Evolutionary conservation across 139 green algal species (phyloP).

Genomic region (Ettlia oleoabundans): DNA sequence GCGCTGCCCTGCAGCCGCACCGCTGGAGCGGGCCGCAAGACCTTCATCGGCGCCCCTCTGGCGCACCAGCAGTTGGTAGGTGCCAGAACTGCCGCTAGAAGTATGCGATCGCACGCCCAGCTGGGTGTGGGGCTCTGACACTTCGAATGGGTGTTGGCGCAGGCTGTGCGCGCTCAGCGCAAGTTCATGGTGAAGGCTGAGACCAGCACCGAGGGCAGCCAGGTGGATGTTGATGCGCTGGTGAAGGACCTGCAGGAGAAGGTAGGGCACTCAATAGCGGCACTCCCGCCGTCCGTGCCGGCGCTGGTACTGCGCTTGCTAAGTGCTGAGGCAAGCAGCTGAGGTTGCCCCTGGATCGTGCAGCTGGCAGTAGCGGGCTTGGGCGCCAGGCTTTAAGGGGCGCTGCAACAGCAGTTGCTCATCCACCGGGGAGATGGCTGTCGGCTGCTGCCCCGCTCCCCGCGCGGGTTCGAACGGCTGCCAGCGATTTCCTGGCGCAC

Average conservation of each 20-base stretch:
- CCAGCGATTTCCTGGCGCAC: too few species aligned
- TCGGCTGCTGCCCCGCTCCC: too few species aligned
- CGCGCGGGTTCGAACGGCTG: too few species aligned
- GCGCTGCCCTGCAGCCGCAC: slow-evolving; percentile 7
- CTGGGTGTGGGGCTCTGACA: background rate
- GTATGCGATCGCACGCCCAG: background rate
- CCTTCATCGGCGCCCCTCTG: slow-evolving; percentile 7
- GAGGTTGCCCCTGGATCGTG: too few species aligned
- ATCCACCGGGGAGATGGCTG: too few species aligned
- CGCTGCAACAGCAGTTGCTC: too few species aligned
- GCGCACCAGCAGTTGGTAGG: slow-evolving; percentile 18
- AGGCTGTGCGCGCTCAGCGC: slow-evolving; percentile 10
- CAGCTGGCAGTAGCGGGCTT: too few species aligned
- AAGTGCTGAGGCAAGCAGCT: too few species aligned
- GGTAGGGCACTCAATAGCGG: slow-evolving; percentile 52
- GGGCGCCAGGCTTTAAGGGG: too few species aligned
- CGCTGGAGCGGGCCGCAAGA: background rate
- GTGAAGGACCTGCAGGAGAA: slow-evolving; percentile 83
- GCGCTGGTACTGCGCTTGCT: background rate
- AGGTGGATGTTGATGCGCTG: slow-evolving; percentile 69
- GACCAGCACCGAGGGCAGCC: slow-evolving; percentile 25
- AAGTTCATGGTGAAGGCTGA: slow-evolving; percentile 15
- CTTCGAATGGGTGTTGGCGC: slow-evolving; percentile 17
- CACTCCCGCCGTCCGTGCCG: background rate
- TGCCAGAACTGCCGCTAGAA: background rate